A percentile compares a stretch with the other conserved stretches of the same genome.
These are phyloP conservation scores for Schwanniomyces pseudopolymorphus DNA, from an alignment of 805 yeast species.

Conservation along the genomic window DNA sequence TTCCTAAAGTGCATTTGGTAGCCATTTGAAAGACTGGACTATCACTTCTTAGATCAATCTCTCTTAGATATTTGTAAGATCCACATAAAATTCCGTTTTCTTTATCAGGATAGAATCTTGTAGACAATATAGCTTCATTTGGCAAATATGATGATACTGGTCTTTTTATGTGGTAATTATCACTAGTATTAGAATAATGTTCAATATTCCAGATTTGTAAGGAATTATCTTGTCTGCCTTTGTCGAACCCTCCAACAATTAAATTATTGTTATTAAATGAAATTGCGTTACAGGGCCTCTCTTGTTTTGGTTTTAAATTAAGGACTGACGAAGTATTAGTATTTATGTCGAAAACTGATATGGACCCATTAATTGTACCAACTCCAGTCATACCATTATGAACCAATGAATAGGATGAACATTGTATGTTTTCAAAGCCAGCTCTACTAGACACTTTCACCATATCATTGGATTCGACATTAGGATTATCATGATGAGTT, in stretches of 20 bases:
- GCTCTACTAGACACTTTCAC: slow-evolving; percentile 50
- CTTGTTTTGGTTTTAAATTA: slow-evolving; percentile 58
- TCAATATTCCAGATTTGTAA: slow-evolving; percentile 79
- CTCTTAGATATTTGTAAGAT: slow-evolving; percentile 73
- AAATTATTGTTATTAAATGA: slow-evolving; percentile 66
- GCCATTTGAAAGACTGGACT: slow-evolving; percentile 72
- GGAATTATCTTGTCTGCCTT: slow-evolving; percentile 72
- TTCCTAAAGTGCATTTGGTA: slow-evolving; percentile 67
- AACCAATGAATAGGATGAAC: slow-evolving; percentile 59
- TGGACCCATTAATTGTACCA: slow-evolving; percentile 71
- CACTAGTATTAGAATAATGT: slow-evolving; percentile 49
- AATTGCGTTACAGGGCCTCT: slow-evolving; percentile 72
- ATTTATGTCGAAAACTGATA: slow-evolving; percentile 61
- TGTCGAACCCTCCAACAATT: slow-evolving; percentile 77
- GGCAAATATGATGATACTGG: slow-evolving; percentile 60
- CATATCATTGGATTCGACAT: slow-evolving; percentile 52
- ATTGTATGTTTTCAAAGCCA: slow-evolving; percentile 69
- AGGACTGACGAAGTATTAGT: slow-evolving; percentile 33
- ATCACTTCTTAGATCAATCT: slow-evolving; percentile 68
- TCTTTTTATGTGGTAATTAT: slow-evolving; percentile 49
- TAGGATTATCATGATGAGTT: slow-evolving; percentile 45
- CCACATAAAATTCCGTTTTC: slow-evolving; percentile 63
- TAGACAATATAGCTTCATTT: slow-evolving; percentile 72
- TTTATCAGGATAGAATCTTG: slow-evolving; percentile 63
- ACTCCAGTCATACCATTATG: slow-evolving; percentile 64